Evolutionary conservation across 1,139 yeast species (phyloP).

Genomic region (Yamadazyma friedrichii): DNA sequence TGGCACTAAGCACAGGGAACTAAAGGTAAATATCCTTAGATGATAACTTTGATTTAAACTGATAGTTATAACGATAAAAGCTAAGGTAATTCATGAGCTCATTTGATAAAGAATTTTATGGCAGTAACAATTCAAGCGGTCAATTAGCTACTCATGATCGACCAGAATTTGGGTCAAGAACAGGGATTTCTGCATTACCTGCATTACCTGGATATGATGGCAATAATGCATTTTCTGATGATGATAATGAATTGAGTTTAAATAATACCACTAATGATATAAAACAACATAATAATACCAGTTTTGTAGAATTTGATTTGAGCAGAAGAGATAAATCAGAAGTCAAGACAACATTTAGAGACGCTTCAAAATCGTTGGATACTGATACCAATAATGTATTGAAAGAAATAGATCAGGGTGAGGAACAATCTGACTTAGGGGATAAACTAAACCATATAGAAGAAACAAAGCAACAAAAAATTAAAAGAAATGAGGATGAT

Average conservation of each 20-base stretch:
- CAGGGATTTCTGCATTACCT: conserved; percentile 21
- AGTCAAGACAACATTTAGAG: conserved; percentile 9
- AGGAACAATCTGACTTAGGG: not conserved
- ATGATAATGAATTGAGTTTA: conserved; percentile 6
- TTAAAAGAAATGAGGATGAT: conserved; percentile 27
- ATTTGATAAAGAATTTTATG: conserved; percentile 4
- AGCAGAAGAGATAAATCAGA: conserved; percentile 12
- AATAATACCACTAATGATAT: conserved; percentile 6
- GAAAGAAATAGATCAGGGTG: conserved; percentile 3
- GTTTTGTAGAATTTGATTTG: conserved; percentile 37
- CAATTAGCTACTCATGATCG: conserved; percentile 8
- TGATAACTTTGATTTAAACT: too few relatives aligned
- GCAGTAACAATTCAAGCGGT: conserved; percentile 6
- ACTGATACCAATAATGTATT: conserved; percentile 7
- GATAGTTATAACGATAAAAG: too few relatives aligned
- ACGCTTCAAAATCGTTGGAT: not conserved
- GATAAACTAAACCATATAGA: not conserved
- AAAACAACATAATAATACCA: conserved; percentile 9
- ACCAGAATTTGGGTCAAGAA: conserved; percentile 17
- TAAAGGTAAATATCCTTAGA: too few relatives aligned
- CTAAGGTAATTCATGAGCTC: not conserved
- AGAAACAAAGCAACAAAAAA: conserved; percentile 9
- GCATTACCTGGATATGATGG: conserved; percentile 17
- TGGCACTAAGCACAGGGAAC: too few relatives aligned
- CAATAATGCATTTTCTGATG: conserved; percentile 9